A percentile compares a stretch with the other conserved stretches of the same genome.
These are phyloP conservation scores for Aspergillus calidoustus DNA, from an alignment of 2,329 filamentous ascomycete genomes.

Conservation along the genomic window DNA sequence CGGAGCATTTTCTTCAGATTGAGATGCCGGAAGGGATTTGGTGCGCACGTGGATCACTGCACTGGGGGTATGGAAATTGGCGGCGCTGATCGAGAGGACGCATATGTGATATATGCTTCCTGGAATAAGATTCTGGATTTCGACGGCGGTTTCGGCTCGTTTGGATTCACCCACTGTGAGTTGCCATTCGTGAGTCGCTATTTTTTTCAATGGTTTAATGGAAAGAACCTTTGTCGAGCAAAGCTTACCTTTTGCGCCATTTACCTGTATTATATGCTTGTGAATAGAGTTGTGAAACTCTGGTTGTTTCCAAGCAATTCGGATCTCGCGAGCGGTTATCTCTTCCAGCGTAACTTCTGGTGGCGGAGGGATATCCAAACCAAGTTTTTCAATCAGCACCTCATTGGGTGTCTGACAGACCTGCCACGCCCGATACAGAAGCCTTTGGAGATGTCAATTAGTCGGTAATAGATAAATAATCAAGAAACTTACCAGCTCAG, in stretches of 20 bases:
- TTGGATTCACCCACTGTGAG: constrained; percentile 78
- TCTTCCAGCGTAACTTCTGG: constrained; percentile 89
- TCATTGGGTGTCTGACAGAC: constrained; percentile 90
- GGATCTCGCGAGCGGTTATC: constrained; percentile 83
- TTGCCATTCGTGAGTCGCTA: constrained; percentile 19
- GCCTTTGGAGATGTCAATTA: constrained; percentile 56
- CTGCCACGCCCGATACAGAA: constrained; percentile 82
- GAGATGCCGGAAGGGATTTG: constrained; percentile 53
- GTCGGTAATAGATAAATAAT: not conserved
- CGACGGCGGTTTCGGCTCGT: constrained; percentile 82
- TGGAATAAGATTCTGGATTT: constrained; percentile 83
- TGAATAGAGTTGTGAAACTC: constrained; percentile 70
- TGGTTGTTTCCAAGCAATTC: constrained; percentile 86
- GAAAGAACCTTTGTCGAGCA: not conserved
- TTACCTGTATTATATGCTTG: constrained; percentile 90
- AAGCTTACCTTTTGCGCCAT: constrained; percentile 78
- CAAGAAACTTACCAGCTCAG: constrained; percentile 50
- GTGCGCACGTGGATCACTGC: constrained; percentile 83
- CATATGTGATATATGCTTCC: constrained; percentile 91
- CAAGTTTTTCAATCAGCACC: constrained; percentile 85
- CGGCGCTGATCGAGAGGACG: constrained; percentile 86
- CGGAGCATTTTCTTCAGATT: constrained; percentile 40
- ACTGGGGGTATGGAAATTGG: constrained; percentile 91
- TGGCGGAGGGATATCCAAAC: constrained; percentile 88
- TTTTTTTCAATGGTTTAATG: not conserved